Base-by-base conservation (phyloP, 148 eudicot species). In the Camellia granthamiana region DNA sequence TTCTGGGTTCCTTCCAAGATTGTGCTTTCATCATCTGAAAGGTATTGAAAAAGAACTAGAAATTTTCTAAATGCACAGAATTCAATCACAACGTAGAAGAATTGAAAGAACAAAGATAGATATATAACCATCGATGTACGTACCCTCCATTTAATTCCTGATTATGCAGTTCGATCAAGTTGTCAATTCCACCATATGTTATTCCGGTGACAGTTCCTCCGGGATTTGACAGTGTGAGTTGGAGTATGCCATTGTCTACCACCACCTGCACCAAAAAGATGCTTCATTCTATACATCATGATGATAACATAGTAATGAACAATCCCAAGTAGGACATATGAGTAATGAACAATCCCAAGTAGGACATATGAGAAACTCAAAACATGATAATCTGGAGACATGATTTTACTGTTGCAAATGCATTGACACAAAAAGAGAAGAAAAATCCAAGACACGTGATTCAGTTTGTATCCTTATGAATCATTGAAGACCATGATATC, bases 71-170 rank as follows among this genome's bases (percentile, higher is more conserved):
- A 30, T 30, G 38, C 38, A 30, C 1, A 30, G 38, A 30, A 30
- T 30, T 30, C 1, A 30, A 30, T 30, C 38, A 30, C 38, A 30
- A 30, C 38, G 1, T 1, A 30, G 38, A 30, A 30, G 38, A 30
- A 30, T 30, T 30, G 14, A 2, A 55, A 13, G 14, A 7, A 55
- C 14, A 55, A 2, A 12, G 3, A 12, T 55, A 12, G 10, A 8
- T 55, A 12, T 55, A 55, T 55, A 8, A 70, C 7, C 64, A 41
- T 11, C 6, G 3, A 15, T 2, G 8, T 3, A 15, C 7, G 58
- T 93, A 92, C 97, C 99, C 99, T 78, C 99, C 89, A 79, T 91
- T 72, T 3, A 85, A 63, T 46, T 86, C 88, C 1, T 78, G 61
- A 56, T 90, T 90, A 41, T 82, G 78, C 10, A 82, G 81, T 81